Evolutionary conservation across 2,329 filamentous ascomycete genomes (phyloP).

Genomic region (Lachnellula suecica): DNA sequence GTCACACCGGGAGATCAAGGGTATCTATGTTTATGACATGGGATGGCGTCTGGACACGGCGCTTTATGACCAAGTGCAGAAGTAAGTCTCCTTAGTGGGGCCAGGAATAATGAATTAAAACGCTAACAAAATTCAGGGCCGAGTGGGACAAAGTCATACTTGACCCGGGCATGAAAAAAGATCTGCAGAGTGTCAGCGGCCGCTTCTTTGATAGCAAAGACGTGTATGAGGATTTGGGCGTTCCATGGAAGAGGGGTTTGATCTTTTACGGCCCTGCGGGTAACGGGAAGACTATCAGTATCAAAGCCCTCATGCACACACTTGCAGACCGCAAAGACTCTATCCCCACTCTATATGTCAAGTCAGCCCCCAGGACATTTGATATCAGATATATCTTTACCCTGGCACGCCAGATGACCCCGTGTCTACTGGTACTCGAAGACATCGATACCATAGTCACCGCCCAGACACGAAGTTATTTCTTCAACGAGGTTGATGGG

Average conservation of each 20-base stretch:
- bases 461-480: constrained; percentile 6
- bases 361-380: background rate
- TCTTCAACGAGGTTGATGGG: constrained; percentile 10
- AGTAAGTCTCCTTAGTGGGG: background rate
- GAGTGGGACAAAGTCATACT: constrained; percentile 16
- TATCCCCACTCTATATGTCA: constrained; percentile 16
- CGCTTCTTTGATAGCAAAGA: constrained; percentile 12
- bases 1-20: constrained; percentile 1
- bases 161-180: constrained; percentile 9
- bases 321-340: constrained; percentile 8
- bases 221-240: constrained; percentile 10
- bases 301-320: constrained; percentile 15
- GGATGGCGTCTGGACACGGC: constrained; percentile 3
- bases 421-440: constrained; percentile 8
- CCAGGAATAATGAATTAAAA: background rate
- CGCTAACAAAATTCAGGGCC: constrained; percentile 3
- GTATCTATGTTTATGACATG: constrained; percentile 7
- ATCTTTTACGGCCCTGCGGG: constrained; percentile 14
- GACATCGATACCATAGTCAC: constrained; percentile 10
- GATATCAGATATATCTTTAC: constrained; percentile 14
- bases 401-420: constrained; percentile 9
- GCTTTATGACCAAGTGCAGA: constrained; percentile 9
- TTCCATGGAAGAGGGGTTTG: constrained; percentile 17
- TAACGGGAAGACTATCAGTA: constrained; percentile 18
- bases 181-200: constrained; percentile 7